phyloP scores from a whole-genome alignment of 768 basidiomycete species.

The Tulasnella sp. region DNA sequence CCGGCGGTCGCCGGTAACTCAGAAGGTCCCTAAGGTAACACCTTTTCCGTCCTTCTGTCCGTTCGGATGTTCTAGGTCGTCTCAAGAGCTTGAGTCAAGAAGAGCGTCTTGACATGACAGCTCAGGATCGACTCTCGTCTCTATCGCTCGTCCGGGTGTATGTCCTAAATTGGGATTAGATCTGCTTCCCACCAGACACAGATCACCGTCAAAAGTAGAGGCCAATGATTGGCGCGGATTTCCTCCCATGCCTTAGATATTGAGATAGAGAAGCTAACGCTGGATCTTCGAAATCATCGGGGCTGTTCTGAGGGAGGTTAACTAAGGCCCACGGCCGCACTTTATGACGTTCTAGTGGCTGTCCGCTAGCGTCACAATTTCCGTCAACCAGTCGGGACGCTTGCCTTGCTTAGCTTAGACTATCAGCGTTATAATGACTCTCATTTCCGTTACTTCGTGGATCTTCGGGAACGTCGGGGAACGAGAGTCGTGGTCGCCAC shows the following conservation, averaged over 20 bases:
- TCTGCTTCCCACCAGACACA: neutral
- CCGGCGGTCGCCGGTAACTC: neutral
- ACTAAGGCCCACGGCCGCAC: neutral
- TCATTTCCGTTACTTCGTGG: neutral
- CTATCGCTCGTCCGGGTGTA: neutral
- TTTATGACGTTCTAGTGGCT: neutral
- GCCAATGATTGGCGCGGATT: neutral
- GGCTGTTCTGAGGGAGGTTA: neutral
- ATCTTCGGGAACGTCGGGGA: neutral
- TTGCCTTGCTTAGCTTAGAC: neutral
- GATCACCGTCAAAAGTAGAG: neutral
- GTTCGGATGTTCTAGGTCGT: neutral
- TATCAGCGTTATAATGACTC: neutral
- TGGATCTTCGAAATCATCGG: conserved; percentile 2
- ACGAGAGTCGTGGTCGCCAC: neutral
- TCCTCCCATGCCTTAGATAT: neutral
- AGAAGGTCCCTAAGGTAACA: neutral
- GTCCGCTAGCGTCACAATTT: neutral
- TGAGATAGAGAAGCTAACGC: neutral
- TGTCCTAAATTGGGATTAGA: neutral
- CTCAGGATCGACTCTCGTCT: neutral
- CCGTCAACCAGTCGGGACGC: neutral
- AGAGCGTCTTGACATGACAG: neutral
- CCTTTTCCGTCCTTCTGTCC: neutral
- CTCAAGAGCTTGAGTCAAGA: neutral